A percentile compares a stretch with the other conserved stretches of the same genome.
These are phyloP conservation scores for Kwoniella sp. DNA, from an alignment of 768 basidiomycete species.

Conservation along the genomic window DNA sequence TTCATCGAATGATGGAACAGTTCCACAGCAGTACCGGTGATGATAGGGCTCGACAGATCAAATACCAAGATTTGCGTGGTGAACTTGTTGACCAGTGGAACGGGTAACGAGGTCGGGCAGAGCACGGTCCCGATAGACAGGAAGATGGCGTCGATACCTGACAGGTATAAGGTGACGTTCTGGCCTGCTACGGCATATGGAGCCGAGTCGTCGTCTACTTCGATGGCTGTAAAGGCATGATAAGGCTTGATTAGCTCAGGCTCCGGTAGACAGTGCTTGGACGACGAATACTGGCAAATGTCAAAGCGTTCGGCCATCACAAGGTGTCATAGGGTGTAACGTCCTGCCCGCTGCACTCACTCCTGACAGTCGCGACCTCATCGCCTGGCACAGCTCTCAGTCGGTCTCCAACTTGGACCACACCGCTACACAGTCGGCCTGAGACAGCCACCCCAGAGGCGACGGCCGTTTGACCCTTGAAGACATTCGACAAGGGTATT, in stretches of 20 bases:
- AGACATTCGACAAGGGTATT: slow-evolving; percentile 91
- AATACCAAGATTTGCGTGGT: slow-evolving; percentile 89
- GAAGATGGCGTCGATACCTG: slow-evolving; percentile 80
- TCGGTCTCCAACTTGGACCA: slow-evolving; percentile 89
- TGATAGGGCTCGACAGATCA: slow-evolving; percentile 87
- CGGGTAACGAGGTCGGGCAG: slow-evolving; percentile 70
- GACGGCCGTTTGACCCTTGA: slow-evolving; percentile 80
- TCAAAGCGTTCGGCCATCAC: too few species aligned
- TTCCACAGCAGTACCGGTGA: slow-evolving; percentile 85
- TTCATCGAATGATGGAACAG: slow-evolving; percentile 93
- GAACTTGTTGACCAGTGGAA: slow-evolving; percentile 77
- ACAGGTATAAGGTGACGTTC: slow-evolving; percentile 82
- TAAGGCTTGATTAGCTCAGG: not conserved
- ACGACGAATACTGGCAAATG: too few species aligned
- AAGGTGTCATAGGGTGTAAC: too few species aligned
- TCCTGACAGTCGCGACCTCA: slow-evolving; percentile 75
- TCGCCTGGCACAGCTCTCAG: slow-evolving; percentile 88
- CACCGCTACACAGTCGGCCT: slow-evolving; percentile 81
- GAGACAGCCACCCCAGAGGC: slow-evolving; percentile 69
- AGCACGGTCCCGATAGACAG: slow-evolving; percentile 85
- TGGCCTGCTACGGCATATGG: slow-evolving; percentile 89
- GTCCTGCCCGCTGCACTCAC: slow-evolving; percentile 55
- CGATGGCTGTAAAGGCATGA: slow-evolving; percentile 66
- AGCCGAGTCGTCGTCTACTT: slow-evolving; percentile 73
- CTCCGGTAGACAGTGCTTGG: not conserved